Conservation (phyloP, 768 basidiomycete genomes). For the Tephrocybe sp. region DNA sequence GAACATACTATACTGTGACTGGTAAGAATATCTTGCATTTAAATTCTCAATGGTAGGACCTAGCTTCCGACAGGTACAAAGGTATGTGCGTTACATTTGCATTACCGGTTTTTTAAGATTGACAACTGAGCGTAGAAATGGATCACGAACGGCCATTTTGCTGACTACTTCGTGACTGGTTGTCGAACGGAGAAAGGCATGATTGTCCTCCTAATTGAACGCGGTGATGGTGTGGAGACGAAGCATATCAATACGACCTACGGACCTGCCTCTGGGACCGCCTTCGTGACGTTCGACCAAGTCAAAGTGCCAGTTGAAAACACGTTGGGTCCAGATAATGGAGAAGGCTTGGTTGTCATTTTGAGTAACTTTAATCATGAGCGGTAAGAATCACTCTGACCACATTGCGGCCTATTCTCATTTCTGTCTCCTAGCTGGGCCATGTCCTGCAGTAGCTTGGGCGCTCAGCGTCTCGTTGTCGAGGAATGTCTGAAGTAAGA, state of each 20-base stretch:
- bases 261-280: conserved; percentile 63
- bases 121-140: conserved; percentile 16
- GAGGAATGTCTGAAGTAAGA: conserved; percentile 75
- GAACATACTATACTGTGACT: conserved; percentile 67
- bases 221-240: conserved; percentile 22
- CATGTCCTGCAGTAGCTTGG: conserved; percentile 58
- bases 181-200: conserved; percentile 48
- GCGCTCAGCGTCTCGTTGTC: conserved; percentile 59
- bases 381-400: conserved; percentile 42
- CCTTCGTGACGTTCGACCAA: conserved; percentile 23
- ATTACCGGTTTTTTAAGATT: not conserved
- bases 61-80: conserved; percentile 12
- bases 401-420: not conserved
- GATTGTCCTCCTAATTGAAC: conserved; percentile 15
- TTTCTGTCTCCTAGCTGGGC: conserved; percentile 50
- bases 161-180: conserved; percentile 52
- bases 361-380: conserved; percentile 88
- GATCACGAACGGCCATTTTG: conserved; percentile 45
- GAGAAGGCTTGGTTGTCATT: conserved; percentile 46
- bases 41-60: conserved; percentile 27
- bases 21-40: conserved; percentile 49
- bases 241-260: conserved; percentile 35
- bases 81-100: conserved; percentile 1
- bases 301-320: conserved; percentile 51
- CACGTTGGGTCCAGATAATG: conserved; percentile 51